Base-by-base conservation (phyloP, 768 basidiomycete species). In the Psilocybe cyanescens region DNA sequence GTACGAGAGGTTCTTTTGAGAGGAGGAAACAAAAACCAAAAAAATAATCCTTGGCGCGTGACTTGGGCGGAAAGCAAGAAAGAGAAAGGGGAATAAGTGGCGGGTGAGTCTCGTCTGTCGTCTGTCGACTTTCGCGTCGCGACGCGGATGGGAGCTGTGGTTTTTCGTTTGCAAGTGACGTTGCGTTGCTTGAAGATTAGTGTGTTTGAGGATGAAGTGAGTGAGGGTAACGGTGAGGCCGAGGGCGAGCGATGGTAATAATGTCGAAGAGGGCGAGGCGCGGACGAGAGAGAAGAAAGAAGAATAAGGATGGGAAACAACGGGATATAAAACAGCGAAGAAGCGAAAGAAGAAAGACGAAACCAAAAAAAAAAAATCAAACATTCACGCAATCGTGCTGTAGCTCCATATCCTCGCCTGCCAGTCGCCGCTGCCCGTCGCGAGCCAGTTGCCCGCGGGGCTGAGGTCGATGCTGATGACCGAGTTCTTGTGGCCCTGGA, bases 401-500 rank as follows among this genome's bases (percentile, higher is more conserved):
- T 63, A 63, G 41, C 58, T 59, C 62, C 62, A 57, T 63, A 41
- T 83, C 68, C 82, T 76, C 12, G 83, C 83, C 51, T 80, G 78
- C 74, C 80, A 81, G 67, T 85, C 84, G 8, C 84, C 84, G 63
- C 82, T 82, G 1, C 83, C 84, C 9, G 84, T 84, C 5, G 83
- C 83, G 47, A 85, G 70, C 14, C 80, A 70, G 58, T 76, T 80
- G 39, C 77, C 78, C 14, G 78, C 74, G 9, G 80, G 80, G 62
- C 78, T 81, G 44, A 85, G 61, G 64, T 84, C 82, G 59, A 83
- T 79, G 28, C 80, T 81, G 35, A 85, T 85, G 3, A 85, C 83
- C 24, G 80, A 81, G 62, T 86, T 84, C 69, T 83, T 85, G 67
- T 86, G 84, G 3, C 84, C 83, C 72, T 98, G 96, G 33, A 99